phyloP scores from a whole-genome alignment of 495 filamentous ascomycete species.

The Lentithecium fluviatile region DNA sequence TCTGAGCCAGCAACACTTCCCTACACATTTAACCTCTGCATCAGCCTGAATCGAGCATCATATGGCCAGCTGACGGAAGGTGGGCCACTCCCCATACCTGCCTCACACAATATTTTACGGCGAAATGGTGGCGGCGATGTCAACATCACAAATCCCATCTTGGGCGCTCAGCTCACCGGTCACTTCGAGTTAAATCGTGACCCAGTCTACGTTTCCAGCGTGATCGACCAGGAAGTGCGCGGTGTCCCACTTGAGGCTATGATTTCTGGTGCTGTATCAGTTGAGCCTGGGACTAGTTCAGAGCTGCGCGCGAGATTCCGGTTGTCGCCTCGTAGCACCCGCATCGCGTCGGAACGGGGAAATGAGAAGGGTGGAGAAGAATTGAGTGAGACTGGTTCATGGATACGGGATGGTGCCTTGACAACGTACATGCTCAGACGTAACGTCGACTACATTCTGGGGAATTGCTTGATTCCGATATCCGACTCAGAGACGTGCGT shows the following conservation, averaged over 20 bases:
- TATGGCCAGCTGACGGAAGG: neutral
- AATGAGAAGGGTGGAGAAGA: no score
- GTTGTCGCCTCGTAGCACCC: neutral
- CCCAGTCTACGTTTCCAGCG: neutral
- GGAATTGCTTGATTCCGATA: neutral
- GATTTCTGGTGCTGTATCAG: neutral
- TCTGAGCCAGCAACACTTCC: neutral
- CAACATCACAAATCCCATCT: neutral
- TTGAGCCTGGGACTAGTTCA: neutral
- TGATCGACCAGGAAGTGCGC: neutral
- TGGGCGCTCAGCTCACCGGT: neutral
- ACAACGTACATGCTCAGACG: neutral
- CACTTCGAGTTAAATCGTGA: neutral
- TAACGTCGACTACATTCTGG: neutral
- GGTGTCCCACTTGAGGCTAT: neutral
- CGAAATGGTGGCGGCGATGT: neutral
- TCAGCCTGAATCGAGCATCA: neutral
- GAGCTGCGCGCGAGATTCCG: neutral
- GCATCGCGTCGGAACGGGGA: no score
- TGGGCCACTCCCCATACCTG: neutral
- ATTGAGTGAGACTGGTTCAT: no score
- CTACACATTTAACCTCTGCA: neutral
- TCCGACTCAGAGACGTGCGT: neutral
- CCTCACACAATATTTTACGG: neutral
- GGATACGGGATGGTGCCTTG: neutral